These are phyloP conservation scores for Tolypocladium pustulatum DNA, from an alignment of 2,329 filamentous ascomycete genomes.

Conservation along the genomic window DNA sequence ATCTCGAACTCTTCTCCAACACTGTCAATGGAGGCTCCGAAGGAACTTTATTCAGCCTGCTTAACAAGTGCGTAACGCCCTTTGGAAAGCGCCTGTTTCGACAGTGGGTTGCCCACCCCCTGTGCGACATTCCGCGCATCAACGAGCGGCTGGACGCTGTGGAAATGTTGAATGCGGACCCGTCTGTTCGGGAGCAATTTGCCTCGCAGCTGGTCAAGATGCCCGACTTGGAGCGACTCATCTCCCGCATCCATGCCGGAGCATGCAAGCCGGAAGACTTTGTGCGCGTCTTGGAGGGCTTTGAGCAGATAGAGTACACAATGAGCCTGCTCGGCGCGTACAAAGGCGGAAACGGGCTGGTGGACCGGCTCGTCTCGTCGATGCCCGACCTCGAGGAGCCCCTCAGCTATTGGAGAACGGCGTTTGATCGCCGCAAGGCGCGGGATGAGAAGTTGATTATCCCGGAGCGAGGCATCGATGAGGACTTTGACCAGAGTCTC, in stretches of 20 bases:
- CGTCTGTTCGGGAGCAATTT: slow-evolving; percentile 73
- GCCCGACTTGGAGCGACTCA: slow-evolving; percentile 86
- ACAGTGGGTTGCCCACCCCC: slow-evolving; percentile 93
- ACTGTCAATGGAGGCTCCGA: slow-evolving; percentile 75
- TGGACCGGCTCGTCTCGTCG: slow-evolving; percentile 68
- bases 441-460: slow-evolving; percentile 73
- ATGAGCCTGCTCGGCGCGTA: slow-evolving; percentile 68
- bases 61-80: slow-evolving; percentile 91
- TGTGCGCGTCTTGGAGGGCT: slow-evolving; percentile 84
- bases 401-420: slow-evolving; percentile 78
- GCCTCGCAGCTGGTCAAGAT: slow-evolving; percentile 80
- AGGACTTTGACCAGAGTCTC: slow-evolving; percentile 81
- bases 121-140: slow-evolving; percentile 78
- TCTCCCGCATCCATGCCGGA: slow-evolving; percentile 87
- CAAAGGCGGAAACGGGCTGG: slow-evolving; percentile 68
- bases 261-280: slow-evolving; percentile 89
- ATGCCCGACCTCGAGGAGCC: slow-evolving; percentile 77
- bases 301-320: slow-evolving; percentile 95
- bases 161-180: slow-evolving; percentile 80
- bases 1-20: slow-evolving; percentile 95
- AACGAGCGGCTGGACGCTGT: slow-evolving; percentile 92
- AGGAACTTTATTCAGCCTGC: slow-evolving; percentile 79
- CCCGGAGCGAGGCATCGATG: slow-evolving; percentile 77
- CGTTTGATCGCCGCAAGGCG: slow-evolving; percentile 76
- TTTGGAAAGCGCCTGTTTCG: slow-evolving; percentile 95